These are phyloP conservation scores for Coemansia sp. DNA, from an alignment of 192 early-diverging fungal genomes.

Conservation along the genomic window DNA sequence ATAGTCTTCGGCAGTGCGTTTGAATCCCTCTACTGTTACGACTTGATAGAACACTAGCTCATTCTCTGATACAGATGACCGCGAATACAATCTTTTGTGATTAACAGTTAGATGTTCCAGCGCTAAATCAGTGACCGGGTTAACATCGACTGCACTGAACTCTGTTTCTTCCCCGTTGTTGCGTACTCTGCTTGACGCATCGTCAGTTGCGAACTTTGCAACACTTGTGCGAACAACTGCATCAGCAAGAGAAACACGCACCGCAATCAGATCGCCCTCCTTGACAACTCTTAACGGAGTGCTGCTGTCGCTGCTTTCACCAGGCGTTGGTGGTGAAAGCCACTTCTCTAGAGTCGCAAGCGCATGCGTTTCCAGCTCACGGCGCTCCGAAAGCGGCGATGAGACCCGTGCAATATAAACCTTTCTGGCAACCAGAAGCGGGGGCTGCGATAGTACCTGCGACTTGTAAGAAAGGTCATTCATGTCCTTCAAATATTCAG, in stretches of 20 bases:
- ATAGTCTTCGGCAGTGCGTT: conserved; percentile 1
- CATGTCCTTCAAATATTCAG: conserved; percentile 11
- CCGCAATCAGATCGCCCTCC: conserved; percentile 42
- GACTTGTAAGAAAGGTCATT: conserved; percentile 1
- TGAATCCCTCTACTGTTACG: conserved; percentile 37
- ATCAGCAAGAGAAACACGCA: conserved; percentile 35
- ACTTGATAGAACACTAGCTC: conserved; percentile 49
- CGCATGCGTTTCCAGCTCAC: conserved; percentile 36
- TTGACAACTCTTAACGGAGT: conserved; percentile 35
- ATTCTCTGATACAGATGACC: not conserved
- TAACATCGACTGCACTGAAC: conserved; percentile 13
- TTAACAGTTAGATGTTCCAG: conserved; percentile 4
- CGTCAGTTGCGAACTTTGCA: conserved; percentile 28
- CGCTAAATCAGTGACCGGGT: conserved; percentile 28
- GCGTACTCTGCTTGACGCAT: conserved; percentile 21
- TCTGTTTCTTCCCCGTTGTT: conserved; percentile 12
- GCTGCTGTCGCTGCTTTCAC: too few species aligned
- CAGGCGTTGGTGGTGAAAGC: conserved; percentile 11
- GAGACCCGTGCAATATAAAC: conserved; percentile 39
- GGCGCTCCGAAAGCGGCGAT: conserved; percentile 48
- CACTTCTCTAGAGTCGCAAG: conserved; percentile 44
- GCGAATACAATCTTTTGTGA: not conserved
- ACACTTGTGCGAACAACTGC: conserved; percentile 34
- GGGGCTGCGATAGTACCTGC: conserved; percentile 16
- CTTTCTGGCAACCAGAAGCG: conserved; percentile 35